Evolutionary conservation across 2,329 filamentous ascomycete species (phyloP), one percentile per base, ranked within the genome.

Genomic region (Xylariaceae sp.): DNA sequence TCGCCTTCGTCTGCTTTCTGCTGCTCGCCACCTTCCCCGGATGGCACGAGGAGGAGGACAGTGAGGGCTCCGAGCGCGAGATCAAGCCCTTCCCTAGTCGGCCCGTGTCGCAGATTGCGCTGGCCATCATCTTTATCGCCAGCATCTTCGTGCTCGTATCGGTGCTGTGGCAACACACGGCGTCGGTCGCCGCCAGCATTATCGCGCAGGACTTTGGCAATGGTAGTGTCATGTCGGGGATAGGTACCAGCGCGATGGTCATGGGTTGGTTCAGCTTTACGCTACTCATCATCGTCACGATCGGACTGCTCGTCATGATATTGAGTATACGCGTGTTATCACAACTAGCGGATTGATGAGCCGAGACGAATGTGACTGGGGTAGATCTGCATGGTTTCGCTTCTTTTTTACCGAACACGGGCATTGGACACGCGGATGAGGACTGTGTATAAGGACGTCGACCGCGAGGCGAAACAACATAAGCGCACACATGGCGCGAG

Each of bases 241-340:
- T 54, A 2, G 59, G 63, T 0, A 90, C 88, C 37, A 87, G 85
- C 30, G 91, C 93, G 42, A 97, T 98, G 88, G 87, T 96, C 15
- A 75, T 98, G 59, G 93, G 93, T 44, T 98, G 93, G 93, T 97
- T 98, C 67, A 87, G 88, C 32, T 97, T 98, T 60, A 85, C 87
- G 17, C 66, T 97, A 39, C 75, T 98, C 51, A 95, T 98, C 56
- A 85, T 97, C 48, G 91, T 97, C 39, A 97, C 91, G 37, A 93
- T 97, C 59, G 93, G 91, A 42, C 67, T 97, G 65, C 72, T 98
- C 48, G 86, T 96, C 59, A 97, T 97, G 89, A 95, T 96, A 57
- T 71, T 97, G 64, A 96, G 89, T 68, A 93, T 96, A 61, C 79
- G 83, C 53, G 76, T 95, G 42, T 69, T 96, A 51, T 76, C 81